A percentile compares a stretch with the other conserved stretches of the same genome.
These are phyloP conservation scores for Chloromonas sp. DNA, from an alignment of 163 green algal species.

Conservation along the genomic window DNA sequence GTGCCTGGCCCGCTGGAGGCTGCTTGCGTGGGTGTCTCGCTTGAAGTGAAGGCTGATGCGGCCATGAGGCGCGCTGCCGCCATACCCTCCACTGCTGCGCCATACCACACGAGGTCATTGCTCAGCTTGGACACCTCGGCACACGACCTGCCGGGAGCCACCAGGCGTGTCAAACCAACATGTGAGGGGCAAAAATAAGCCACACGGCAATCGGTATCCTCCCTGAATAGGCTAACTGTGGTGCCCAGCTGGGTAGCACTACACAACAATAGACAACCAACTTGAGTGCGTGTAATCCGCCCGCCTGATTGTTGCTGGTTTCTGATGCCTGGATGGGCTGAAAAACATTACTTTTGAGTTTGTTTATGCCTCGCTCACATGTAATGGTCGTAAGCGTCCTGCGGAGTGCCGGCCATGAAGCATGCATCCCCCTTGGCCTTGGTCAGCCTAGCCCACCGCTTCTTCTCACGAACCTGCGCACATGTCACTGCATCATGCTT, in stretches of 20 bases:
- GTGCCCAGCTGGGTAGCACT: too few relatives aligned
- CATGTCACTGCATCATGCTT: neutral
- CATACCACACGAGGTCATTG: constrained; percentile 27
- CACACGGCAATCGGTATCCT: too few relatives aligned
- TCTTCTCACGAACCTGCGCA: constrained; percentile 36
- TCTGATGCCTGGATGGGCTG: too few relatives aligned
- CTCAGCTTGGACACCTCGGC: constrained; percentile 16
- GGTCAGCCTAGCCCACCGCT: constrained; percentile 62
- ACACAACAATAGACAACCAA: too few relatives aligned
- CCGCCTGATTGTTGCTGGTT: too few relatives aligned
- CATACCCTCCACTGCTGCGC: constrained; percentile 50
- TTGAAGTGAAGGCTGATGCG: neutral
- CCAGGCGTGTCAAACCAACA: neutral
- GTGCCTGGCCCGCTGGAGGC: neutral
- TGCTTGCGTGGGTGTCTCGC: too few relatives aligned
- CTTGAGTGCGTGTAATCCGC: too few relatives aligned
- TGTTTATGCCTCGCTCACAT: neutral
- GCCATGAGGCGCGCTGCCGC: constrained; percentile 32
- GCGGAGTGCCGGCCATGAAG: constrained; percentile 60
- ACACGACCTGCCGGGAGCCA: neutral
- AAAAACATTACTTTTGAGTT: too few relatives aligned
- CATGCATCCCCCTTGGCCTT: constrained; percentile 70
- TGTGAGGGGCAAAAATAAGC: neutral
- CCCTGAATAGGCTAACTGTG: too few relatives aligned
- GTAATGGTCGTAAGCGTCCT: constrained; percentile 59